Evolutionary conservation across 2,329 filamentous ascomycete genomes (phyloP).

Genomic region (Aureobasidium musti): DNA sequence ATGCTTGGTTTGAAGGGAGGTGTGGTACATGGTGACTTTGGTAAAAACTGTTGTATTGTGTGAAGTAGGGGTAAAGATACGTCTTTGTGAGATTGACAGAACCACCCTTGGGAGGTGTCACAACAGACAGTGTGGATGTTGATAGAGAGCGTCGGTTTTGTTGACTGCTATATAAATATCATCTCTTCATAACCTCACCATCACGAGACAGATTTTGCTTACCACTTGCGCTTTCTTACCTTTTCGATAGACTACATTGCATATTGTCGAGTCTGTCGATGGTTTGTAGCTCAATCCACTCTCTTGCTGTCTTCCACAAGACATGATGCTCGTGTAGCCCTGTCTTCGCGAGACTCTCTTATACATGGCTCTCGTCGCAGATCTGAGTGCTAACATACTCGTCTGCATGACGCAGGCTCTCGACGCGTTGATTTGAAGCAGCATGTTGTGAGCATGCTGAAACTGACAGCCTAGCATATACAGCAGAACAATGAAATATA

Average conservation of each 20-base stretch:
- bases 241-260: not conserved
- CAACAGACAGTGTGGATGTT: not conserved
- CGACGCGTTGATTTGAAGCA: not conserved
- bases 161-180: not conserved
- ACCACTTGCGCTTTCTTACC: not conserved
- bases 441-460: not conserved
- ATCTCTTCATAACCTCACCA: not conserved
- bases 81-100: not conserved
- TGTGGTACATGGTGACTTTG: not conserved
- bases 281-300: not conserved
- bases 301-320: not conserved
- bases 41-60: not conserved
- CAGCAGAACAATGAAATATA: not conserved
- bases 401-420: not conserved
- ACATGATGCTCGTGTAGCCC: not conserved
- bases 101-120: not conserved
- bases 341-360: not conserved
- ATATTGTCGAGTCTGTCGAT: not conserved
- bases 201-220: not conserved
- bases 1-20: not conserved
- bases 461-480: not conserved
- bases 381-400: not conserved
- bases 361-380: not conserved
- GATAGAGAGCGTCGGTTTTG: not conserved
- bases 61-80: slow-evolving; percentile 4